A percentile compares a stretch with the other conserved stretches of the same genome.
Conservation (phyloP, 169 alveolate genomes). For the Neospora caninum region DNA sequence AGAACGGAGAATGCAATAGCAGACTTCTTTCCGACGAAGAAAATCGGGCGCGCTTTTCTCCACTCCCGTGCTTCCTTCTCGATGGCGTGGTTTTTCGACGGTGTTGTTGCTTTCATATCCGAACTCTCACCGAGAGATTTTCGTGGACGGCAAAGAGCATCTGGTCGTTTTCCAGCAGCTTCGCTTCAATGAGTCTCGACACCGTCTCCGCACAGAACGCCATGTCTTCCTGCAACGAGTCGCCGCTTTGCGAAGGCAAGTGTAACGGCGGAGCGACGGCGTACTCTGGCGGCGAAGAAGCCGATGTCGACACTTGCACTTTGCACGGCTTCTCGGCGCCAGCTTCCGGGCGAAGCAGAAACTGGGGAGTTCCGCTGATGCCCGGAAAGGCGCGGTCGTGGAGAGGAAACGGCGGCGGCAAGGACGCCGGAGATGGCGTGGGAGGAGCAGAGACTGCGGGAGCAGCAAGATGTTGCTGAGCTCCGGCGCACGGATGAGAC, state of each 20-base stretch:
- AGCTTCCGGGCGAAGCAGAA: neutral
- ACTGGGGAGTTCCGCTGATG: neutral
- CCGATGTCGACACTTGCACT: neutral
- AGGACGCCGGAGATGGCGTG: neutral
- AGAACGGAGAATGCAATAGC: too few relatives aligned
- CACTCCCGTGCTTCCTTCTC: neutral
- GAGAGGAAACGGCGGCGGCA: neutral
- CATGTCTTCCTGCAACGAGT: conserved; percentile 30
- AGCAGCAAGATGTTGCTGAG: too few relatives aligned
- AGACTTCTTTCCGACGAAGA: too few relatives aligned
- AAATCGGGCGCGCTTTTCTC: neutral
- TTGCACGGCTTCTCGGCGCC: neutral
- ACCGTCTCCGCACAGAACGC: conserved; percentile 48
- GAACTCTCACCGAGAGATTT: conserved; percentile 26
- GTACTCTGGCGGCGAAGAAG: neutral
- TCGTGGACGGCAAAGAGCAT: conserved; percentile 61
- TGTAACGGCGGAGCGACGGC: neutral
- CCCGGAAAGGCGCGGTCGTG: conserved; percentile 7
- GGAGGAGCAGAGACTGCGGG: too few relatives aligned
- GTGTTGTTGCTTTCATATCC: neutral
- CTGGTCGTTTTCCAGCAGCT: conserved; percentile 57
- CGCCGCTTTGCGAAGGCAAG: neutral
- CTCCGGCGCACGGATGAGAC: too few relatives aligned
- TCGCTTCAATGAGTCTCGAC: conserved; percentile 53
- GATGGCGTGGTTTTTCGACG: too few relatives aligned